phyloP scores from a whole-genome alignment of 164 flowering plant species.

The Nymphaea colorata region DNA sequence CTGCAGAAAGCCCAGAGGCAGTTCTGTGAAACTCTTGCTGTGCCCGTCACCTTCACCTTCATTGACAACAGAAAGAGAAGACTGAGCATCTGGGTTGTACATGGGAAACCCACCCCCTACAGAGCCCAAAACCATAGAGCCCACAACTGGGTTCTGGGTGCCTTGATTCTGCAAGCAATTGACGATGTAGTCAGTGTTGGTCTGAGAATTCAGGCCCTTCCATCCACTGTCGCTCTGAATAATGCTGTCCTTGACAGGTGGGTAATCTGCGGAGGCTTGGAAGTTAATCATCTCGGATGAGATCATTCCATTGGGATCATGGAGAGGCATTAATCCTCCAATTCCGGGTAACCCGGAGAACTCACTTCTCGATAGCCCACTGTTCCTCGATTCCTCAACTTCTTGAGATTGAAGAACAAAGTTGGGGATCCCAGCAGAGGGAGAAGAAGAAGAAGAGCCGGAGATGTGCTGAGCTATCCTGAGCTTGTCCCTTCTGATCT shows the following conservation, averaged over 20 bases:
- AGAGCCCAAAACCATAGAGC: not conserved
- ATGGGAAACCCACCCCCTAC: not conserved
- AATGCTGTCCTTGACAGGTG: not conserved
- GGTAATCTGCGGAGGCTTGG: not conserved
- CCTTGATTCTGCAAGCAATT: not conserved
- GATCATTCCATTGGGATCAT: not conserved
- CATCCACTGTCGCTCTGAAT: not conserved
- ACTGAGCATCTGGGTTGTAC: constrained; percentile 7
- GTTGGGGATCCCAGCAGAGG: constrained; percentile 1
- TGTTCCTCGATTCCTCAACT: not conserved
- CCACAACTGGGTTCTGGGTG: not conserved
- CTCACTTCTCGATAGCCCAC: not conserved
- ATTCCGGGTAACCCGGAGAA: not conserved
- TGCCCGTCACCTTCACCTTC: not conserved
- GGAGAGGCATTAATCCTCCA: not conserved
- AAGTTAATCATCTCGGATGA: not conserved
- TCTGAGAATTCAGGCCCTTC: not conserved
- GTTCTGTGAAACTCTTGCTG: not conserved
- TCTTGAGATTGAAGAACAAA: not conserved
- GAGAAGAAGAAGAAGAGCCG: constrained; percentile 24
- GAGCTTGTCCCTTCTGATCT: constrained; percentile 79
- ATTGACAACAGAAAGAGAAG: constrained; percentile 18
- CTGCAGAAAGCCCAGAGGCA: not conserved
- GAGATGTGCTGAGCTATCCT: constrained; percentile 16
- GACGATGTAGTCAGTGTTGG: not conserved